Base-by-base conservation (phyloP, 2,329 filamentous ascomycete species). In the Aspergillus amoenus region DNA sequence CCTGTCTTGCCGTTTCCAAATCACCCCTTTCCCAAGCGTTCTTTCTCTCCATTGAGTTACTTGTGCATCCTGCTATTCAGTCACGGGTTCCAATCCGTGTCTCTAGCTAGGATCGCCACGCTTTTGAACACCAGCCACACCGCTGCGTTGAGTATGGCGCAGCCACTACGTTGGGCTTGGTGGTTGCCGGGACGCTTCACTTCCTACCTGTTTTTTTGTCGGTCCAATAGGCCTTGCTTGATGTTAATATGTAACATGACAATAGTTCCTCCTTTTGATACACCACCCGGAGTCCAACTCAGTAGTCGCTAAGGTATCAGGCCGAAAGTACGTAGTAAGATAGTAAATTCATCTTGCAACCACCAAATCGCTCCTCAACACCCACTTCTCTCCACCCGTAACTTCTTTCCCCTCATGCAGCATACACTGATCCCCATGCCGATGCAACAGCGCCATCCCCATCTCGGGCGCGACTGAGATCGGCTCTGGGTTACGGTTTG, bases 371-470 rank as follows among this genome's bases (percentile, higher is more conserved):
- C 89, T 95, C 63, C 92, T 81, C 58, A 96, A 83, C 58, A 96
- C 87, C 92, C 92, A 96, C 75, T 96, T 96, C 77, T 96, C 91
- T 9, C 92, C 92, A 42, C 83, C 81, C 1, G 78, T 82, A 0
- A 96, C 92, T 70, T 95, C 87, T 56, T 84, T 82, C 0, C 92
- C 92, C 74, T 96, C 92, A 73, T 96, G 93, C 68, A 97, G 76
- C 78, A 97, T 84, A 75, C 93, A 97, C 61, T 93, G 89, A 63
- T 91, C 84, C 0, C 93, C 93, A 75, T 97, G 93, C 61, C 90
- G 90, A 74, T 97, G 93, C 59, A 97, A 78, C 27, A 97, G 79
- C 34, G 91, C 83, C 82, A 93, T 89, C 2, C 93, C 93, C n/a
- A 88, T 88, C 71, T 96, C 90, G 11, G 90, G 84, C 1, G 82